A percentile compares a stretch with the other conserved stretches of the same genome.
Evolutionary conservation across 495 filamentous ascomycete genomes (phyloP).

Genomic region (Lichina pygmaea): DNA sequence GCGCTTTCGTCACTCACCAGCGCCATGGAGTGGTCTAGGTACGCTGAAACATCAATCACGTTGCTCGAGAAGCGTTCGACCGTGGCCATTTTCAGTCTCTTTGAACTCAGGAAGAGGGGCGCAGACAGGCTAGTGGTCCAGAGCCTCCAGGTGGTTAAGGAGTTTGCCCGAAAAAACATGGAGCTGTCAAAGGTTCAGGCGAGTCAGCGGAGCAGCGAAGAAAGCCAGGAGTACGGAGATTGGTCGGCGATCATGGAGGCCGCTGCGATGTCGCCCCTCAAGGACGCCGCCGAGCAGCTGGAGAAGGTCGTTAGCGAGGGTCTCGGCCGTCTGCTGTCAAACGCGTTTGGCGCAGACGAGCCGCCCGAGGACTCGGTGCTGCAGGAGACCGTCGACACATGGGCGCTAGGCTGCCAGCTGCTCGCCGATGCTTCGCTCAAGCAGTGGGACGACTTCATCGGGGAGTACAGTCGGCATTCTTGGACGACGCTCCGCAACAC

Average conservation of each 20-base stretch:
- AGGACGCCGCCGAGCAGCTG: constrained; percentile 11
- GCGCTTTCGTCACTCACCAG: constrained; percentile 23
- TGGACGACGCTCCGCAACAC: constrained; percentile 37
- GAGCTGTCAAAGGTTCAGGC: background rate
- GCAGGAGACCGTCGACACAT: constrained; percentile 14
- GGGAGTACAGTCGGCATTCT: constrained; percentile 24
- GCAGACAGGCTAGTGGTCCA: constrained; percentile 14
- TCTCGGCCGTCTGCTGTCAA: constrained; percentile 32
- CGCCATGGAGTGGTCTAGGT: constrained; percentile 18
- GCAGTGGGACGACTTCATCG: constrained; percentile 31
- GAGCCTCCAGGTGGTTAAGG: constrained; percentile 14
- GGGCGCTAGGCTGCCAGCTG: constrained; percentile 9
- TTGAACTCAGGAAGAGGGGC: constrained; percentile 14
- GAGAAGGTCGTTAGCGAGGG: constrained; percentile 21
- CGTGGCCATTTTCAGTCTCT: constrained; percentile 14
- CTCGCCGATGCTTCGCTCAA: constrained; percentile 11
- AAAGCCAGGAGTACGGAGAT: constrained; percentile 54
- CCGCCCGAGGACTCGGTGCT: constrained; percentile 30
- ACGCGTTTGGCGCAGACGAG: constrained; percentile 37
- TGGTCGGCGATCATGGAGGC: constrained; percentile 28
- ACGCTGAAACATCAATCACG: constrained; percentile 11
- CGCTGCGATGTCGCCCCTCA: constrained; percentile 12
- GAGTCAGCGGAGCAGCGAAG: constrained; percentile 18
- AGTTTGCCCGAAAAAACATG: constrained; percentile 7
- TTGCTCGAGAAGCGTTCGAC: constrained; percentile 4